Evolutionary conservation across 441 rosid species (phyloP).

Genomic region (Kokia cookei): DNA sequence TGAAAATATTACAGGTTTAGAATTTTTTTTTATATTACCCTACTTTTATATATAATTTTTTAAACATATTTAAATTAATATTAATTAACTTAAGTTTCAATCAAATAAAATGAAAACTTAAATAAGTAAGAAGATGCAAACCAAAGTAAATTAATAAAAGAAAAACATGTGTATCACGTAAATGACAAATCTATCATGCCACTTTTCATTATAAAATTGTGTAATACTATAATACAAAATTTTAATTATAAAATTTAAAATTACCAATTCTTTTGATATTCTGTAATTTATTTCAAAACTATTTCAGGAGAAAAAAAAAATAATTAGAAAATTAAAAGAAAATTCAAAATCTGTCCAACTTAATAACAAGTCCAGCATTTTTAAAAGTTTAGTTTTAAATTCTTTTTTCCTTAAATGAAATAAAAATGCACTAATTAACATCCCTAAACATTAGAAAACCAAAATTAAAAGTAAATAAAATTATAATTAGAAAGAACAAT

Average conservation of each 20-base stretch:
- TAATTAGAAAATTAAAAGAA: too few species aligned
- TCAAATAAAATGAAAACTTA: background rate
- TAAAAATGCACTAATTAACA: too few species aligned
- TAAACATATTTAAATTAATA: too few species aligned
- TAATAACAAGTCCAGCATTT: background rate
- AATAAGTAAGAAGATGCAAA: background rate
- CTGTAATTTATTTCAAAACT: background rate
- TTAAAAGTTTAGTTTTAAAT: too few species aligned
- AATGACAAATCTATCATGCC: background rate
- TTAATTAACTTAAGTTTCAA: too few species aligned
- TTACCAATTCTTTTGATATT: background rate
- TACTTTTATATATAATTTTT: too few species aligned
- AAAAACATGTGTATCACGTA: background rate
- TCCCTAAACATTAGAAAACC: too few species aligned
- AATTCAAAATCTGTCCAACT: background rate
- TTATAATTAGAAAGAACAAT: too few species aligned
- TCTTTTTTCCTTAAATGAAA: background rate
- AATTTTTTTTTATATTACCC: too few species aligned
- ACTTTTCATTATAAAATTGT: background rate
- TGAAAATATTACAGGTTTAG: background rate
- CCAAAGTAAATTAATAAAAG: background rate
- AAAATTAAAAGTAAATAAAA: too few species aligned
- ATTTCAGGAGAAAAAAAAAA: too few species aligned
- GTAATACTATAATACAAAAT: background rate
- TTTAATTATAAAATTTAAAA: background rate